Evolutionary conservation across 116 monocot species (phyloP).

Genomic region (Cymodocea nodosa): DNA sequence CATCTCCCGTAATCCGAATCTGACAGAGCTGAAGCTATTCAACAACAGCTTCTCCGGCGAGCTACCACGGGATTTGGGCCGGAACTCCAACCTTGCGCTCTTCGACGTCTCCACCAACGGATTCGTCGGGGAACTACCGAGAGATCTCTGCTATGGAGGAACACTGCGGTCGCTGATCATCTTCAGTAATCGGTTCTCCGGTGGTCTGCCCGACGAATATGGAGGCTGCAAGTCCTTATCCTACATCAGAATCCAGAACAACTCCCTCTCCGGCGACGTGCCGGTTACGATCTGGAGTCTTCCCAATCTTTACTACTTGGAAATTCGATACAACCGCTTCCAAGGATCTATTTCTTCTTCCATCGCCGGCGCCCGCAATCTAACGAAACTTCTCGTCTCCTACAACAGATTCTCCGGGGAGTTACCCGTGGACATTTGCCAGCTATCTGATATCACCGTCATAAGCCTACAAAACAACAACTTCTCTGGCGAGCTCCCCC

Average conservation of each 20-base stretch:
- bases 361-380: conserved; percentile 22
- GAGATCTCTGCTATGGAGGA: conserved; percentile 19
- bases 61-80: conserved; percentile 30
- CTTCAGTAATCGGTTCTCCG: conserved; percentile 38
- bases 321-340: conserved; percentile 28
- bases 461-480: conserved; percentile 13
- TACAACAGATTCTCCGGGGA: conserved; percentile 11
- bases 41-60: conserved; percentile 34
- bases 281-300: conserved; percentile 31
- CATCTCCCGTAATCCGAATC: conserved; percentile 23
- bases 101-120: conserved; percentile 37
- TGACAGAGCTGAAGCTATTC: conserved; percentile 41
- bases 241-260: conserved; percentile 37
- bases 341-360: conserved; percentile 19
- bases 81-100: conserved; percentile 14
- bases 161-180: conserved; percentile 15
- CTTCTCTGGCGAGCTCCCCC: conserved; percentile 25
- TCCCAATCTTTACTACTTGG: conserved; percentile 15
- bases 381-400: conserved; percentile 19
- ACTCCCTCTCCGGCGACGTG: conserved; percentile 33
- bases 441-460: conserved; percentile 7
- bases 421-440: conserved; percentile 8
- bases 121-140: conserved; percentile 27
- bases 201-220: conserved; percentile 24
- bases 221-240: conserved; percentile 23